Evolutionary conservation across 2,329 filamentous ascomycete genomes (phyloP).

Genomic region (Neopestalotiopsis clavispora): DNA sequence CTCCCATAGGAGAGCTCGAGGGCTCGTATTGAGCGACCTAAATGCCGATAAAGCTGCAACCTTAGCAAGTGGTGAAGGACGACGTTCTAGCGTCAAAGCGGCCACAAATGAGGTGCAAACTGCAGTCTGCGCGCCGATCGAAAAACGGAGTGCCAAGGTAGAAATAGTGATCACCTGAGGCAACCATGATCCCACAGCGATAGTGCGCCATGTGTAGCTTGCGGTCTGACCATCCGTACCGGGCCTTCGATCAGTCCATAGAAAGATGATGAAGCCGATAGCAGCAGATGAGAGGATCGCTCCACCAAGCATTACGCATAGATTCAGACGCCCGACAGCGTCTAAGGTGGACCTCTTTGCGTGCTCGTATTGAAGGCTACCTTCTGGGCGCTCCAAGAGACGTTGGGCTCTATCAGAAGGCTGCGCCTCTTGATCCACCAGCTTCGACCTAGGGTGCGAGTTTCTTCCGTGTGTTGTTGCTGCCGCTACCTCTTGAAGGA

Average conservation of each 20-base stretch:
- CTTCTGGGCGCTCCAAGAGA: not conserved
- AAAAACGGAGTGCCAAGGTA: not conserved
- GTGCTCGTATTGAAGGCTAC: too few species aligned
- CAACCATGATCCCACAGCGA: not conserved
- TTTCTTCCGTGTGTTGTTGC: not conserved
- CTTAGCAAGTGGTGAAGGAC: not conserved
- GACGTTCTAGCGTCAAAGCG: not conserved
- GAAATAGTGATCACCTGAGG: not conserved
- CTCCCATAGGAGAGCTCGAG: not conserved
- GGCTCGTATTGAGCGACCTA: not conserved
- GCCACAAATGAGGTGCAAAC: not conserved
- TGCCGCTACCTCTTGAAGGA: not conserved
- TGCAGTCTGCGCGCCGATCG: not conserved
- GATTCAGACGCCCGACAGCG: not conserved
- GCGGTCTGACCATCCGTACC: not conserved
- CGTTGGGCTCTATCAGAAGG: not conserved
- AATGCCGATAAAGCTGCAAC: not conserved
- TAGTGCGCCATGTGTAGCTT: not conserved
- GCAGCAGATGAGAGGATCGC: not conserved
- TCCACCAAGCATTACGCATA: not conserved
- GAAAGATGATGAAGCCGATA: too few species aligned
- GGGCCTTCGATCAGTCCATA: not conserved
- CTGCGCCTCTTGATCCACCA: not conserved
- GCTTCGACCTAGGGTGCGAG: too few species aligned
- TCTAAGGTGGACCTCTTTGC: not conserved